Base-by-base conservation (phyloP, 768 basidiomycete genomes). In the Suillus clintonianus region DNA sequence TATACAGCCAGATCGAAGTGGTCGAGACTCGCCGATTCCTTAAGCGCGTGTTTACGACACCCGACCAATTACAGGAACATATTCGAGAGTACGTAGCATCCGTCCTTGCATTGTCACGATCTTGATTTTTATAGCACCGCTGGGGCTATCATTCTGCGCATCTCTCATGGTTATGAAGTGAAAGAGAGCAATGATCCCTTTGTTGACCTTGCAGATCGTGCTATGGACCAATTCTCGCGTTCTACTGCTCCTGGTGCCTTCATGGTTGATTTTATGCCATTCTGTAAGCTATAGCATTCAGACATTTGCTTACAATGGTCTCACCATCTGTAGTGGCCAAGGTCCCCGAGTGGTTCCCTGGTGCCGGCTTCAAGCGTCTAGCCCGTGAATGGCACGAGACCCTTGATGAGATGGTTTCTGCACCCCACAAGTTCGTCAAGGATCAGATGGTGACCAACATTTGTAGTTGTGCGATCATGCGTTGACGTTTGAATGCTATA, bases 301-400 rank as follows among this genome's bases (percentile, higher is more conserved):
- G 17, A 51, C 1, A 0, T 27, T 9, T 56, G 15, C 9, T 56
- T 39, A 2, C 2, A 36, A 37, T 24, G 10, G 36, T 1, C 55
- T 64, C n/a, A 69, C 53, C 30, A 9, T 30, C 30, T 36, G 2
- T 69, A 63, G 69, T 89, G 66, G 75, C 78, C 50, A 67, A 79
- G n/a, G 68, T 89, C 24, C 88, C 88, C 0, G 80, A 82, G 64
- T 85, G 86, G 83, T 67, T 87, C 27, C 87, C 87, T 37, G 86
- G 86, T 0, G 81, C 81, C 47, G 78, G 78, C 0, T 89, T 88
- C 75, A 79, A 86, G 68, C 69, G 73, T 64, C 83, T 77, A 65
- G 89, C 88, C 3, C 77, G 75, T 39, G 76, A 76, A 50, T 89
- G 86, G 86, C 78, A 80, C n/a, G 71, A 74, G 3, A 87, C 86